Percentiles rank a stretch among this genome's conserved stretches.
phyloP scores from a whole-genome alignment of 768 basidiomycete genomes.

The Cantharellus cinnabarinus region DNA sequence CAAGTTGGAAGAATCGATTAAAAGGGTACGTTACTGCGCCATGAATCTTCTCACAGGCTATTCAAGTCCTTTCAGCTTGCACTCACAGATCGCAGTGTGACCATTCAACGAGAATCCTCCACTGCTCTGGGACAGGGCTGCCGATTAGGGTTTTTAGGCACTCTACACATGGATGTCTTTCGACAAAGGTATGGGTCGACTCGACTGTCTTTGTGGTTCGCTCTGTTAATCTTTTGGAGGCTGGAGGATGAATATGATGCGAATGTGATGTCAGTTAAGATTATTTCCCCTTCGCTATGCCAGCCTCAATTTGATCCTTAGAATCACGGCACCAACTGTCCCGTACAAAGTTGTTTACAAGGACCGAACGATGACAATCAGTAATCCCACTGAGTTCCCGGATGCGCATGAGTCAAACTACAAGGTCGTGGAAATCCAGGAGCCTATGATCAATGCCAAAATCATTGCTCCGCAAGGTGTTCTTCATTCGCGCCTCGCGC shows the following conservation, averaged over 20 bases:
- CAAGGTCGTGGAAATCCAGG: conserved; percentile 59
- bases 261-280: conserved; percentile 38
- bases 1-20: conserved; percentile 91
- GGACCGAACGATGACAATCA: conserved; percentile 44
- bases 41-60: conserved; percentile 1
- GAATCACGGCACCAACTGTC: background rate
- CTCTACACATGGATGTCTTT: conserved; percentile 91
- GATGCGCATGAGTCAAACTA: conserved; percentile 39
- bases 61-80: conserved; percentile 32
- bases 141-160: conserved; percentile 85
- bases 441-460: conserved; percentile 82
- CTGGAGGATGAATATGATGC: conserved; percentile 94
- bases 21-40: conserved; percentile 34
- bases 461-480: conserved; percentile 82
- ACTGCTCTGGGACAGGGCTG: conserved; percentile 89
- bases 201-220: background rate
- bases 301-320: background rate
- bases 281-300: background rate
- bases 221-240: conserved; percentile 18
- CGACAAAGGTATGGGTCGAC: conserved; percentile 29
- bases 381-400: conserved; percentile 92
- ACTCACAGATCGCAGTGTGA: conserved; percentile 73
- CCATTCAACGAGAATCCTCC: conserved; percentile 79
- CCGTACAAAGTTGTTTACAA: conserved; percentile 43
- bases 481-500: background rate